These are phyloP conservation scores for Picea glauca DNA, from an alignment of 75 land plant genomes.

Conservation along the genomic window DNA sequence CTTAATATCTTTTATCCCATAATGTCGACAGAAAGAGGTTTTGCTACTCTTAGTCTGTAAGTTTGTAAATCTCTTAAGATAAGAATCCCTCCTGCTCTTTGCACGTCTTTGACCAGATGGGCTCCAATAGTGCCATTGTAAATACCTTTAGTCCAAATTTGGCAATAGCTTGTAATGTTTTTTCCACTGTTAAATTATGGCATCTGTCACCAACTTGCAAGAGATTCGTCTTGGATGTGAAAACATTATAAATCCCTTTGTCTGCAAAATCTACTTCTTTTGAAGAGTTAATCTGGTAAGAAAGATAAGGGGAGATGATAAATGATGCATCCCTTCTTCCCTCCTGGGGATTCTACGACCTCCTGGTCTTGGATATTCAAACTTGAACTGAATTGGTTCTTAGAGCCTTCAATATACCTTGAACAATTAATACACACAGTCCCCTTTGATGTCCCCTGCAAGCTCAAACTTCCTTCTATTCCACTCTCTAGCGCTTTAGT, in stretches of 20 bases:
- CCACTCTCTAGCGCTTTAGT: too few relatives aligned
- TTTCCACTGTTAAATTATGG: slow-evolving; percentile 32
- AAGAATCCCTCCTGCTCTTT: slow-evolving; percentile 61
- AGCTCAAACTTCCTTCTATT: too few relatives aligned
- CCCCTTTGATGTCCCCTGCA: too few relatives aligned
- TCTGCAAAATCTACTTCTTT: slow-evolving; percentile 44
- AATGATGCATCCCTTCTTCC: too few relatives aligned
- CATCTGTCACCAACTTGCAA: slow-evolving; percentile 48
- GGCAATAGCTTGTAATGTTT: slow-evolving; percentile 38
- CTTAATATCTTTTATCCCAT: slow-evolving; percentile 53
- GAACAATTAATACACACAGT: too few relatives aligned
- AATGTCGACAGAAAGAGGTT: slow-evolving; percentile 41
- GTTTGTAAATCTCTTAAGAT: slow-evolving; percentile 47
- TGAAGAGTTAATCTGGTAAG: slow-evolving; percentile 26
- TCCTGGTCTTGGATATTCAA: too few relatives aligned
- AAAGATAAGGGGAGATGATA: not conserved
- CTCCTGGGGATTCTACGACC: not conserved
- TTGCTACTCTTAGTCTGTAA: slow-evolving; percentile 45
- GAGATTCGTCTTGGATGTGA: slow-evolving; percentile 51
- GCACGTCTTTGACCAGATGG: slow-evolving; percentile 46
- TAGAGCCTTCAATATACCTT: too few relatives aligned
- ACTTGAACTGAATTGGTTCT: too few relatives aligned
- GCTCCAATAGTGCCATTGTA: slow-evolving; percentile 69
- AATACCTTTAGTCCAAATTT: slow-evolving; percentile 20
- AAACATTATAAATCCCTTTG: slow-evolving; percentile 33